A percentile compares a stretch with the other conserved stretches of the same genome.
These are phyloP conservation scores for Stephania japonica DNA, from an alignment of 164 flowering plant genomes.

Conservation along the genomic window DNA sequence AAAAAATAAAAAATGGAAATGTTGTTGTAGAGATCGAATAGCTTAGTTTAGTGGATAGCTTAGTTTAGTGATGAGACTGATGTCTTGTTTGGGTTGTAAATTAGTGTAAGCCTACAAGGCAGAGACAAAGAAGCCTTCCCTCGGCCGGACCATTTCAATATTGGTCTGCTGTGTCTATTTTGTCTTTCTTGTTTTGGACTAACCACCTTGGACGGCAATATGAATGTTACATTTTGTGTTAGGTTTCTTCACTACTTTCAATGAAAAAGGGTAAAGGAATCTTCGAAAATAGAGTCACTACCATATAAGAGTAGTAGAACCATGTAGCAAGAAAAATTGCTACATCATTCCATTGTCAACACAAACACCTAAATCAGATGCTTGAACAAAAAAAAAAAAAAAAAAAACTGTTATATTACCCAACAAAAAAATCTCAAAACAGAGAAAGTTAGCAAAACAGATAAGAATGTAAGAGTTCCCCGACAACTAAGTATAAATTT, in stretches of 20 bases:
- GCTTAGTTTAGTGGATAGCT: neutral
- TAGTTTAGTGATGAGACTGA: neutral
- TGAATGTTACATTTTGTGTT: no score
- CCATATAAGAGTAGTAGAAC: no score
- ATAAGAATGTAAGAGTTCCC: neutral
- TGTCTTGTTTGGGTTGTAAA: neutral
- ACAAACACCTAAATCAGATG: neutral
- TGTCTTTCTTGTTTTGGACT: neutral
- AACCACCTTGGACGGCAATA: no score
- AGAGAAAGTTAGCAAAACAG: neutral
- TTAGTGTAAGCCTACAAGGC: no score
- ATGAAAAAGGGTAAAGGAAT: no score
- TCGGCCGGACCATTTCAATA: conserved; percentile 4
- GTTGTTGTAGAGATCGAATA: neutral
- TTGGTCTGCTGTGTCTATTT: neutral
- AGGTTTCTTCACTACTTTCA: no score
- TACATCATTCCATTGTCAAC: neutral
- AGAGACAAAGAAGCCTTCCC: neutral
- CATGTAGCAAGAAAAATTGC: neutral
- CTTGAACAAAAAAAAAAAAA: no score
- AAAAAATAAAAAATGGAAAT: neutral
- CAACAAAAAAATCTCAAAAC: neutral
- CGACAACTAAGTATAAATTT: neutral
- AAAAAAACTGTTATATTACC: neutral
- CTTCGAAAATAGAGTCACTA: no score